These are phyloP conservation scores for Orbilia brochopaga DNA, from an alignment of 2,329 filamentous ascomycete species.

Conservation along the genomic window DNA sequence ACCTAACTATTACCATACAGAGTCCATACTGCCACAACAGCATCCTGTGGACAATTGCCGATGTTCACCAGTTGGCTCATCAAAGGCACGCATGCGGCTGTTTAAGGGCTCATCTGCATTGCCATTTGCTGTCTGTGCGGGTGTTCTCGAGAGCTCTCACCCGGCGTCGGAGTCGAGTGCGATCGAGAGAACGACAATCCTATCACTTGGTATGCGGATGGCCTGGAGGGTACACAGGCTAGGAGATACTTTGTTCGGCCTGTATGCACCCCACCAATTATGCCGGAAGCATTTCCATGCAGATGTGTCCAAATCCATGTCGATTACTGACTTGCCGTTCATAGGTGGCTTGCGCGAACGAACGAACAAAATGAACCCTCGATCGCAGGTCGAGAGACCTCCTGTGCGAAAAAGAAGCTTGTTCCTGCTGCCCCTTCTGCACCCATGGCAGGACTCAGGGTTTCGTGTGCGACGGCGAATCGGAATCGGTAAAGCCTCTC, in stretches of 20 bases:
- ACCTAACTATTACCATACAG: constrained; percentile 24
- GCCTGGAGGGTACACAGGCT: no score
- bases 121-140: not conserved
- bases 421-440: constrained; percentile 24
- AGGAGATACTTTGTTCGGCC: no score
- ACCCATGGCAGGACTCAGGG: constrained; percentile 44
- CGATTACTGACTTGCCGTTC: constrained; percentile 5
- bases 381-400: not conserved
- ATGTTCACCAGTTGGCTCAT: not conserved
- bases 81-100: not conserved
- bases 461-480: constrained; percentile 28
- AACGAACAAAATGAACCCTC: not conserved
- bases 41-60: constrained; percentile 11
- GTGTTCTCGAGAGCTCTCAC: constrained; percentile 8
- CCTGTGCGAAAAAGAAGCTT: not conserved
- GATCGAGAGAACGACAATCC: no score
- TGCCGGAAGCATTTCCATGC: constrained; percentile 37
- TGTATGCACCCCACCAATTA: constrained; percentile 31
- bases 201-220: no score
- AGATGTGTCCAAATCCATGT: constrained; percentile 26
- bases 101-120: not conserved
- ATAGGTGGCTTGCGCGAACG: constrained; percentile 1
- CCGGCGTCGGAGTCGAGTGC: constrained; percentile 37
- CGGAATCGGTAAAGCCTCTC: constrained; percentile 47
- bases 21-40: not conserved